A percentile compares a stretch with the other conserved stretches of the same genome.
These are phyloP conservation scores for Aphanomyces euteiches DNA, from an alignment of 352 stramenopile species.

Conservation along the genomic window DNA sequence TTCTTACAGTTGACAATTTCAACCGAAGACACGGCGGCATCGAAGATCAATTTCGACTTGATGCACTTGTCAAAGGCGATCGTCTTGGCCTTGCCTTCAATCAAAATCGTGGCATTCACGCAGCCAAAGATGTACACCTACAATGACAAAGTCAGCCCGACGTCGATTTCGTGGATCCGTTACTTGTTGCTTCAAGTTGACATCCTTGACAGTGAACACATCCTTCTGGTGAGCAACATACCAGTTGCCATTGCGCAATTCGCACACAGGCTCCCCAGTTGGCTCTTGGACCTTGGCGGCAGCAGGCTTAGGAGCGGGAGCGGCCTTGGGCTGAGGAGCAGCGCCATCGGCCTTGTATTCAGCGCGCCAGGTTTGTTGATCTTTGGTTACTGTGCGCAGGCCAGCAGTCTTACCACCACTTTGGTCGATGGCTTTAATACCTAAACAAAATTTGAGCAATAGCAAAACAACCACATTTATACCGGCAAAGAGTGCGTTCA, in stretches of 20 bases:
- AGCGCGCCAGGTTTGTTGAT: conserved; percentile 96
- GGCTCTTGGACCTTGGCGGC: conserved; percentile 47
- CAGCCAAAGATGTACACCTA: conserved; percentile 94
- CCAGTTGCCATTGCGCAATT: conserved; percentile 95
- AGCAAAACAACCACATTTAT: neutral
- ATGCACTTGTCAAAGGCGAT: conserved; percentile 95
- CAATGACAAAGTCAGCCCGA: conserved; percentile 23
- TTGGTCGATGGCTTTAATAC: conserved; percentile 83
- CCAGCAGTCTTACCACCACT: conserved; percentile 89
- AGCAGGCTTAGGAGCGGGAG: conserved; percentile 35
- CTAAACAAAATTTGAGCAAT: neutral
- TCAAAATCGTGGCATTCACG: conserved; percentile 90
- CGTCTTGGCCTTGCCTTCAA: conserved; percentile 97
- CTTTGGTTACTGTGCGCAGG: conserved; percentile 94
- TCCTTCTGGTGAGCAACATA: conserved; percentile 95
- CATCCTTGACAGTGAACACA: conserved; percentile 84
- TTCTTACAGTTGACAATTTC: conserved; percentile 98
- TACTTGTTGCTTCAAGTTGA: conserved; percentile 93
- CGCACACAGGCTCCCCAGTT: conserved; percentile 53
- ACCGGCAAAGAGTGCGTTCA: conserved; percentile 84
- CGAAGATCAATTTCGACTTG: conserved; percentile 95
- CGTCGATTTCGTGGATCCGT: neutral
- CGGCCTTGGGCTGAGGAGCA: conserved; percentile 6
- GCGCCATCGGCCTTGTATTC: conserved; percentile 75
- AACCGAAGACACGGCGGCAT: conserved; percentile 93